Conservation (phyloP, 805 yeast species). For the Metschnikowia bowlesiae region DNA sequence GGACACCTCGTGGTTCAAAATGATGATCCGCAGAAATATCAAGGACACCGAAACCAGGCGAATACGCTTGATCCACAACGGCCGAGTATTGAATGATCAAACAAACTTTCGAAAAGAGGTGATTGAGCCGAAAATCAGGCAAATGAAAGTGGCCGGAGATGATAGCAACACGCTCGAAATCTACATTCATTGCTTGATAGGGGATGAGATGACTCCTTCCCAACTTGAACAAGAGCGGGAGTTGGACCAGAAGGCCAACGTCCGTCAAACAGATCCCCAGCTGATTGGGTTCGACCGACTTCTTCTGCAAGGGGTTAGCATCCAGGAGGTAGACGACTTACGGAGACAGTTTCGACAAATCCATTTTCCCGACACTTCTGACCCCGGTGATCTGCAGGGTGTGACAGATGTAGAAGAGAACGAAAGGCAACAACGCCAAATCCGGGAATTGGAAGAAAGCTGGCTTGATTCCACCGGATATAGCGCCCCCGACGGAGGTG, state of each 20-base stretch:
- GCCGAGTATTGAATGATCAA: slow-evolving; percentile 55
- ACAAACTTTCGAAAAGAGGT: slow-evolving; percentile 54
- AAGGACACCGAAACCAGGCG: slow-evolving; percentile 29
- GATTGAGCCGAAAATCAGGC: slow-evolving; percentile 26
- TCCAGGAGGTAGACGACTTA: slow-evolving; percentile 66
- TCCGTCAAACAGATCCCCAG: slow-evolving; percentile 49
- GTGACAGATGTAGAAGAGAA: slow-evolving; percentile 40
- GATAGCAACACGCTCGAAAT: slow-evolving; percentile 24
- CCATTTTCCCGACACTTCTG: slow-evolving; percentile 45
- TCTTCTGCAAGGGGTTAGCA: slow-evolving; percentile 77
- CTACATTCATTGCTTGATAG: slow-evolving; percentile 78
- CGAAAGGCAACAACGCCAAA: slow-evolving; percentile 34
- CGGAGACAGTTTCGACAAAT: slow-evolving; percentile 70
- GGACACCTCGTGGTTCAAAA: slow-evolving; percentile 29
- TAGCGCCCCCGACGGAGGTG: not conserved
- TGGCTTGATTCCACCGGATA: slow-evolving; percentile 73
- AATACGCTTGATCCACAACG: slow-evolving; percentile 64
- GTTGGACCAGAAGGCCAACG: slow-evolving; percentile 48
- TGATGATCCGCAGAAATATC: slow-evolving; percentile 25
- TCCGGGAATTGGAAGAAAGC: slow-evolving; percentile 71
- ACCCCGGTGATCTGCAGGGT: slow-evolving; percentile 15
- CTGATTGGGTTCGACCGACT: slow-evolving; percentile 82
- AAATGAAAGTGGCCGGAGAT: slow-evolving; percentile 12
- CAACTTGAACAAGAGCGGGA: slow-evolving; percentile 60
- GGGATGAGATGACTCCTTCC: slow-evolving; percentile 52